phyloP scores from a whole-genome alignment of 2,329 filamentous ascomycete species.

The Ceratocystis lukuohia region DNA sequence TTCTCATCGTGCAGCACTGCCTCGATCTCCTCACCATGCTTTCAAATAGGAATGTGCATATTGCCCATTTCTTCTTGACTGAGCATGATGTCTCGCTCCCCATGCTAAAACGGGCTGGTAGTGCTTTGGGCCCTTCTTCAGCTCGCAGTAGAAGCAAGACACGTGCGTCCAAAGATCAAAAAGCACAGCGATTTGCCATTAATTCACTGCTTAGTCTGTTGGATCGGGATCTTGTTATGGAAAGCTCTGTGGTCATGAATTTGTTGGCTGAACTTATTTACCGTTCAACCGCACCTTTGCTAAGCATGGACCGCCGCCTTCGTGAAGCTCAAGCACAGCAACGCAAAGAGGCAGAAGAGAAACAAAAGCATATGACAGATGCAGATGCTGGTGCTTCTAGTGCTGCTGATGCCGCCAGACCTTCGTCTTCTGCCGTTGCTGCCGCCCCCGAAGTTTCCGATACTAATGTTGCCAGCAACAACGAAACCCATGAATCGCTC shows the following conservation, averaged over 20 bases:
- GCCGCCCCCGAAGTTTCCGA: slow-evolving; percentile 22
- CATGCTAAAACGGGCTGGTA: slow-evolving; percentile 58
- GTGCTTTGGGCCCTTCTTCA: slow-evolving; percentile 48
- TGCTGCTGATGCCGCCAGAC: neutral
- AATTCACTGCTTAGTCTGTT: slow-evolving; percentile 80
- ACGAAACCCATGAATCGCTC: slow-evolving; percentile 31
- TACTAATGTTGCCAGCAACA: slow-evolving; percentile 25
- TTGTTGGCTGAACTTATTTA: slow-evolving; percentile 76
- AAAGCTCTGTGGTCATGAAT: slow-evolving; percentile 95
- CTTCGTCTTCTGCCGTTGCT: neutral
- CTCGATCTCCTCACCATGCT: slow-evolving; percentile 73
- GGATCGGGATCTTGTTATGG: slow-evolving; percentile 89
- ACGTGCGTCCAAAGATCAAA: slow-evolving; percentile 65
- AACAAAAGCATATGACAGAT: slow-evolving; percentile 12
- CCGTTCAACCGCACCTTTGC: slow-evolving; percentile 75
- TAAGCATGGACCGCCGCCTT: slow-evolving; percentile 67
- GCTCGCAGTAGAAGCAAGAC: slow-evolving; percentile 18
- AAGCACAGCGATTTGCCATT: slow-evolving; percentile 74
- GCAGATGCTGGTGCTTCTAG: slow-evolving; percentile 11
- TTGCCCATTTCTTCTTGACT: slow-evolving; percentile 82
- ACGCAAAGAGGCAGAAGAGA: slow-evolving; percentile 25
- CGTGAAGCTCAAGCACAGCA: slow-evolving; percentile 53
- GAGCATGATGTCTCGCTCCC: slow-evolving; percentile 71
- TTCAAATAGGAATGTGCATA: slow-evolving; percentile 70
- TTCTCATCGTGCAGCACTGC: slow-evolving; percentile 93